Conservation (phyloP, 2,329 filamentous ascomycete genomes). For the Calonectria pseudoreteaudii region DNA sequence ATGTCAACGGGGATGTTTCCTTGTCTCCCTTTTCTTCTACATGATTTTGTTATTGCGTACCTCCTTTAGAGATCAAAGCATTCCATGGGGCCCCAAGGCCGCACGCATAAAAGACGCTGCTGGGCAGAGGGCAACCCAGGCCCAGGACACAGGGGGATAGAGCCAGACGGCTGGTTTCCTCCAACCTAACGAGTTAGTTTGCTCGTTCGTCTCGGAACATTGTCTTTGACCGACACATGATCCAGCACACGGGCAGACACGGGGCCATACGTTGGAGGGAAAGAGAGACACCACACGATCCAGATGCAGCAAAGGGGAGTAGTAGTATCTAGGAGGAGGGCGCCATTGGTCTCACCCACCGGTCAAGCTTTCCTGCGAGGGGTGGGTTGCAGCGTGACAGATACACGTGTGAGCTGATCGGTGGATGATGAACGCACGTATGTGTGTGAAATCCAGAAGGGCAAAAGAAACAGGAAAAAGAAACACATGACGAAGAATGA, state of each 20-base stretch:
- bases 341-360: not conserved
- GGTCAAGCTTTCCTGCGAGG: not conserved
- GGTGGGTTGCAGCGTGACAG: not conserved
- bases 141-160: not conserved
- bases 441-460: not conserved
- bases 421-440: conserved; percentile 3
- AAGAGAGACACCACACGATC: conserved; percentile 4
- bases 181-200: not conserved
- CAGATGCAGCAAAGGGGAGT: not conserved
- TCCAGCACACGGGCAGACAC: conserved; percentile 10
- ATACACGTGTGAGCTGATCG: conserved; percentile 13
- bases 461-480: not conserved
- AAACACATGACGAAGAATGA: not conserved
- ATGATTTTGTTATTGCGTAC: not conserved
- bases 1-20: not conserved
- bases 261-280: not conserved
- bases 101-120: not conserved
- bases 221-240: conserved; percentile 15
- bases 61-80: conserved; percentile 3
- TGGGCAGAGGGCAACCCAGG: not conserved
- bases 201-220: conserved; percentile 2
- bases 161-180: conserved; percentile 1
- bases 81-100: not conserved
- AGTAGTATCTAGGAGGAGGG: not conserved
- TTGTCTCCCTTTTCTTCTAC: not conserved